Percentiles rank a stretch among this genome's conserved stretches.
Evolutionary conservation across 495 filamentous ascomycete species (phyloP).

Genomic region (Astrothelium subdiscretum): DNA sequence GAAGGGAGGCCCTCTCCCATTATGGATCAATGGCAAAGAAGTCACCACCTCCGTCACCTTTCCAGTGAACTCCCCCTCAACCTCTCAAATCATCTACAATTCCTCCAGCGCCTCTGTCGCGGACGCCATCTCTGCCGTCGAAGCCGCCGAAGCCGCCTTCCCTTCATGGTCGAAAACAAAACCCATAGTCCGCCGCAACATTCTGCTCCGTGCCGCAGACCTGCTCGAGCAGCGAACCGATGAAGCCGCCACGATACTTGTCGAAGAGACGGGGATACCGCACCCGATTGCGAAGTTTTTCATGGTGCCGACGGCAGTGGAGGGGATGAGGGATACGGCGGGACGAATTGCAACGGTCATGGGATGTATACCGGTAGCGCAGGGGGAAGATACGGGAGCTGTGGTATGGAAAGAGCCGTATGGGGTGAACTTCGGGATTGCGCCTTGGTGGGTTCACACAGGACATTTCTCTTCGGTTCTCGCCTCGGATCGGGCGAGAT

Average conservation of each 20-base stretch:
- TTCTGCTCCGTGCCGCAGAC: slow-evolving; percentile 60
- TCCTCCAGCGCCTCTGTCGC: slow-evolving; percentile 49
- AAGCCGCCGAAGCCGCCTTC: slow-evolving; percentile 57
- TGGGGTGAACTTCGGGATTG: slow-evolving; percentile 70
- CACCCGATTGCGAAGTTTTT: slow-evolving; percentile 29
- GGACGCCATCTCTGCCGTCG: slow-evolving; percentile 51
- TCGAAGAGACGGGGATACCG: slow-evolving; percentile 56
- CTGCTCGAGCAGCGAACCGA: slow-evolving; percentile 51
- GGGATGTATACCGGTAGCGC: slow-evolving; percentile 48
- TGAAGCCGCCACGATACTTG: slow-evolving; percentile 52
- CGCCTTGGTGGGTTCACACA: slow-evolving; percentile 46
- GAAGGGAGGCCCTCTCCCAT: slow-evolving; percentile 38
- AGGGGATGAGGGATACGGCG: slow-evolving; percentile 58
- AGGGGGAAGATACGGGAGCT: slow-evolving; percentile 45
- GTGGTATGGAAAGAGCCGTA: slow-evolving; percentile 72
- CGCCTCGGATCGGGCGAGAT: not conserved
- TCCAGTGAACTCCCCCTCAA: slow-evolving; percentile 53
- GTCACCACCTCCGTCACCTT: slow-evolving; percentile 49
- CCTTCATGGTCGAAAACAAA: slow-evolving; percentile 55
- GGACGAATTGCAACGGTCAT: slow-evolving; percentile 49
- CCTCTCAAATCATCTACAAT: slow-evolving; percentile 48
- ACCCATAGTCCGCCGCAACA: slow-evolving; percentile 51
- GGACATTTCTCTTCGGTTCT: not conserved
- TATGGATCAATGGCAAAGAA: slow-evolving; percentile 64
- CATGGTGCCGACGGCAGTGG: slow-evolving; percentile 48